Evolutionary conservation across 148 eudicot genomes (phyloP).

Genomic region (Rheum nobile): DNA sequence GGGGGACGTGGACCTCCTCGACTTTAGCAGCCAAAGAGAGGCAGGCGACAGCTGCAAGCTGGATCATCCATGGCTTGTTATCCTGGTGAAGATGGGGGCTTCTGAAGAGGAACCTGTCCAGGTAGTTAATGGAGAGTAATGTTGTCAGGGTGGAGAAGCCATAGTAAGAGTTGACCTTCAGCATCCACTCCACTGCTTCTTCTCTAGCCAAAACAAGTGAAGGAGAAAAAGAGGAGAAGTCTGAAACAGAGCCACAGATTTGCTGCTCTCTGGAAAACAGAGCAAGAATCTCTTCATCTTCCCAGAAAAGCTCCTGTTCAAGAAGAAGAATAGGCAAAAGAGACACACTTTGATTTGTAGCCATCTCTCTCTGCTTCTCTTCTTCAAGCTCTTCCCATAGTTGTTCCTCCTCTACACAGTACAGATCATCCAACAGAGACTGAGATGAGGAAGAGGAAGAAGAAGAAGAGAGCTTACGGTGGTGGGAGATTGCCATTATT

Average conservation of each 20-base stretch:
- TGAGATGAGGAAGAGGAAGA: neutral
- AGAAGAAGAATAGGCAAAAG: neutral
- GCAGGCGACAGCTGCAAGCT: slow-evolving; percentile 67
- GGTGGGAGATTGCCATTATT: neutral
- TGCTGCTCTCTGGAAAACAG: neutral
- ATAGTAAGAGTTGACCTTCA: slow-evolving; percentile 35
- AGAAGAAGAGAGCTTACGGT: neutral
- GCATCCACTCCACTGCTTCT: slow-evolving; percentile 54
- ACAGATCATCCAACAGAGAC: neutral
- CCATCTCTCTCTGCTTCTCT: neutral
- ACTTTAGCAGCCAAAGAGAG: slow-evolving; percentile 80
- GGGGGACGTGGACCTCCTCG: slow-evolving; percentile 64
- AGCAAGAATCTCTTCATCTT: neutral
- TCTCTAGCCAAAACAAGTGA: slow-evolving; percentile 14
- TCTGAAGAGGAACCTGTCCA: slow-evolving; percentile 34
- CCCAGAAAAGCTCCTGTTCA: neutral
- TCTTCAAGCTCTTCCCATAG: neutral
- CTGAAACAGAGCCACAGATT: neutral
- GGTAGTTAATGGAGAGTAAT: slow-evolving; percentile 51
- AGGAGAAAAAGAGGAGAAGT: neutral
- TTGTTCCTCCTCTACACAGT: neutral
- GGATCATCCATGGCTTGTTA: slow-evolving; percentile 56
- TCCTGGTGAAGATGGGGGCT: neutral
- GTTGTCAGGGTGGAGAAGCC: slow-evolving; percentile 36
- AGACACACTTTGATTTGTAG: neutral